phyloP scores from a whole-genome alignment of 208 protist species.

The Herpetomonas tarakana region DNA sequence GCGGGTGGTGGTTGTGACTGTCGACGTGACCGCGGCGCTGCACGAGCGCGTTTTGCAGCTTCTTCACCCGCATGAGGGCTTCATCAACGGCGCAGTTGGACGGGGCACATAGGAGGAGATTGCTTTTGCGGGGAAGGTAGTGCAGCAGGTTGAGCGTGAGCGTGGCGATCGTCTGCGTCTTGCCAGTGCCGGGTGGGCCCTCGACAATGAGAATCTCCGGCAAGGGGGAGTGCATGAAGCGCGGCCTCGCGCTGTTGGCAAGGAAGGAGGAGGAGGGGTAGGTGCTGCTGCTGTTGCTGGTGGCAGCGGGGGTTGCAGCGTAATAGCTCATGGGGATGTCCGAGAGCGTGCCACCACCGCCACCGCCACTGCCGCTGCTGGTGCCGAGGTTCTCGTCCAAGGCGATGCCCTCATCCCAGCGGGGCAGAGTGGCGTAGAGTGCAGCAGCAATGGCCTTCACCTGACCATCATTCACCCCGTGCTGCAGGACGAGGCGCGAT shows the following conservation, averaged over 20 bases:
- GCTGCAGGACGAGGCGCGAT: constrained; percentile 26
- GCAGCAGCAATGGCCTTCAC: constrained; percentile 49
- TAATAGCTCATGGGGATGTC: background rate
- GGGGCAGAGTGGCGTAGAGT: constrained; percentile 38
- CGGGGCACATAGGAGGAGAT: constrained; percentile 77
- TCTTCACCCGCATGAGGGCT: constrained; percentile 57
- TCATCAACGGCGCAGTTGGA: constrained; percentile 90
- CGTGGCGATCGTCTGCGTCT: constrained; percentile 87
- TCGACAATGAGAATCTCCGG: constrained; percentile 76
- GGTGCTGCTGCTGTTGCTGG: background rate
- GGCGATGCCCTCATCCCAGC: constrained; percentile 30
- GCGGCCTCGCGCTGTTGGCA: background rate
- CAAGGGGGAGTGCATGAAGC: constrained; percentile 5
- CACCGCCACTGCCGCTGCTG: constrained; percentile 2
- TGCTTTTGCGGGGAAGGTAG: constrained; percentile 22
- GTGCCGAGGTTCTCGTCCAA: background rate
- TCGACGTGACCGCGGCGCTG: constrained; percentile 2
- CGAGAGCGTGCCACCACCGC: too few species aligned
- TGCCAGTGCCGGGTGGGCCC: constrained; percentile 88
- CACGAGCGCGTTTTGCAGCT: constrained; percentile 29
- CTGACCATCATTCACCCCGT: constrained; percentile 65
- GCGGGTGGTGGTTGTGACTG: background rate
- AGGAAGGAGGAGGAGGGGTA: background rate
- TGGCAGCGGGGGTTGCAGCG: background rate
- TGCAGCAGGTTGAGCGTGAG: constrained; percentile 69